phyloP scores from a whole-genome alignment of 352 stramenopile genomes.

The Nothophytophthora sp. region DNA sequence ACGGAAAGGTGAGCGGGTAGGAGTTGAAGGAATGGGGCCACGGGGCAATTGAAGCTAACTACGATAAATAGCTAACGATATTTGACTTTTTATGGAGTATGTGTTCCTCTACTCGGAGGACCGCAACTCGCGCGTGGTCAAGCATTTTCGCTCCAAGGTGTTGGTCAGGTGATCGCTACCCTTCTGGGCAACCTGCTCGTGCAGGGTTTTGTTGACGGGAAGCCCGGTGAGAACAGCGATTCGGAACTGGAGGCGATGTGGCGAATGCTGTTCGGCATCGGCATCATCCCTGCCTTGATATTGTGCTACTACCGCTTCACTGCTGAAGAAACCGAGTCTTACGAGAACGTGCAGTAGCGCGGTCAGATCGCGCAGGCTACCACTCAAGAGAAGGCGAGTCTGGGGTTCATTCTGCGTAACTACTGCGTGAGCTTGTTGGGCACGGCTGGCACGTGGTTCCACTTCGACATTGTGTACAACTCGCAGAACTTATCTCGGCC shows the following conservation, averaged over 20 bases:
- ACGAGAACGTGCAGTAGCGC: conserved; percentile 11
- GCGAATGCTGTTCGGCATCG: conserved; percentile 45
- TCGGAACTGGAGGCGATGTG: conserved; percentile 47
- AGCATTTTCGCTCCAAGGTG: conserved; percentile 65
- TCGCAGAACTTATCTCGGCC: conserved; percentile 57
- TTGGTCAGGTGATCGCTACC: conserved; percentile 50
- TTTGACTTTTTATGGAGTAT: too few species aligned
- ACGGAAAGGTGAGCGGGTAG: too few species aligned
- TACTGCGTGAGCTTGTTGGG: conserved; percentile 40
- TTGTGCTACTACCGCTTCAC: conserved; percentile 47
- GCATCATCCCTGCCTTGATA: conserved; percentile 37
- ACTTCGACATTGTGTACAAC: conserved; percentile 74
- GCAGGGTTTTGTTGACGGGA: conserved; percentile 31
- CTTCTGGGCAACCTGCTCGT: conserved; percentile 70
- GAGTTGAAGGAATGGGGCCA: too few species aligned
- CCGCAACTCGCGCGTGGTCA: conserved; percentile 51
- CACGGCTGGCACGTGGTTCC: conserved; percentile 62
- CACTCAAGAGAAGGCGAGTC: neutral
- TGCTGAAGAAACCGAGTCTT: conserved; percentile 47
- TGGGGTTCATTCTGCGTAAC: conserved; percentile 31
- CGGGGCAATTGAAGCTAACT: too few species aligned
- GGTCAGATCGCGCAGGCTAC: neutral
- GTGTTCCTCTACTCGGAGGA: conserved; percentile 33
- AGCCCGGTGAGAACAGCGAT: conserved; percentile 25
- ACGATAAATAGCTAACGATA: too few species aligned